Evolutionary conservation across 495 filamentous ascomycete species (phyloP).

Genomic region (Annulohypoxylon stygium): DNA sequence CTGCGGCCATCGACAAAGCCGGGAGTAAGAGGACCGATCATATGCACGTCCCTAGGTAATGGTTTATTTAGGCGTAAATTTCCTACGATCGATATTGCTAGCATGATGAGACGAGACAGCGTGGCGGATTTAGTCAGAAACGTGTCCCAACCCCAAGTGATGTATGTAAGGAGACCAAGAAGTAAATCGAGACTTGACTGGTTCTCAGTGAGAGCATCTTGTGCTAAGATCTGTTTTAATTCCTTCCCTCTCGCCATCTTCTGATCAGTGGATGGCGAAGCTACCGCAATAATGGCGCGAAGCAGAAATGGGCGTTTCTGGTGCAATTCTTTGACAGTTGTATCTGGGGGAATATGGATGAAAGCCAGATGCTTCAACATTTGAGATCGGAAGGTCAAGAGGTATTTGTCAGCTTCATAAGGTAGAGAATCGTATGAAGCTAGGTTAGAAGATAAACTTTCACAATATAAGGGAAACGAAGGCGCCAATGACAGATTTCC

Average conservation of each 20-base stretch:
- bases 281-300: slow-evolving; percentile 62
- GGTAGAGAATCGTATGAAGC: slow-evolving; percentile 32
- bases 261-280: slow-evolving; percentile 52
- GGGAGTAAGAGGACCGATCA: slow-evolving; percentile 41
- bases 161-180: slow-evolving; percentile 62
- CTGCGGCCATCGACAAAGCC: slow-evolving; percentile 16
- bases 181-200: slow-evolving; percentile 64
- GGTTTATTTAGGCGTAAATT: slow-evolving; percentile 63
- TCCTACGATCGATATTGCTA: slow-evolving; percentile 61
- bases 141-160: slow-evolving; percentile 55
- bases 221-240: slow-evolving; percentile 56
- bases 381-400: slow-evolving; percentile 58
- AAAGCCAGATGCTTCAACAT: slow-evolving; percentile 62
- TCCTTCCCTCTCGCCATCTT: slow-evolving; percentile 49
- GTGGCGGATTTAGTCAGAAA: slow-evolving; percentile 37
- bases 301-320: slow-evolving; percentile 63
- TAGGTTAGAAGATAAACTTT: background rate
- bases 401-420: slow-evolving; percentile 55
- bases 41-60: slow-evolving; percentile 45
- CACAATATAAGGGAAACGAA: background rate
- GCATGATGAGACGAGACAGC: slow-evolving; percentile 57
- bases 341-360: slow-evolving; percentile 55
- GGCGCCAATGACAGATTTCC: background rate
- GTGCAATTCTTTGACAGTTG: slow-evolving; percentile 60
- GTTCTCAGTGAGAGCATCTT: slow-evolving; percentile 56